These are phyloP conservation scores for Nigrospora sphaerica DNA, from an alignment of 2,329 filamentous ascomycete species.

Conservation along the genomic window DNA sequence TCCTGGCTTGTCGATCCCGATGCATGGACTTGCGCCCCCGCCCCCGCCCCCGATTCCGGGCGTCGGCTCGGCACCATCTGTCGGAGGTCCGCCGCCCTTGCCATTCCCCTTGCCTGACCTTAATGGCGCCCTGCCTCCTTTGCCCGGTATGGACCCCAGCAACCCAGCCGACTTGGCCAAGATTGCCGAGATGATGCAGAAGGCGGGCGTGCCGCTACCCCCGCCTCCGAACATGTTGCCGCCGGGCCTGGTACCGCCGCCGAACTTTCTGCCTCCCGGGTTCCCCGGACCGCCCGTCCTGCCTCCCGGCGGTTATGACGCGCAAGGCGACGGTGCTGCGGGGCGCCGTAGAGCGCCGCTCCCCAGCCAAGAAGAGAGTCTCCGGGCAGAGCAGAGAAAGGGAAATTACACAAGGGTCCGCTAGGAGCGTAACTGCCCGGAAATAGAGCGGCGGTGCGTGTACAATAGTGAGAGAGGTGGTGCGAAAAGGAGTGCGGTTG, in stretches of 20 bases:
- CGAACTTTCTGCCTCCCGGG: conserved; percentile 35
- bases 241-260: conserved; percentile 38
- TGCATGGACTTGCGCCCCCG: conserved; percentile 25
- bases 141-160: conserved; percentile 47
- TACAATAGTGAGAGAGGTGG: not conserved
- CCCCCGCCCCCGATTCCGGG: conserved; percentile 22
- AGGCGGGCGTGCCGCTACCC: conserved; percentile 55
- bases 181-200: conserved; percentile 58
- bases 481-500: not conserved
- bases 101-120: conserved; percentile 42
- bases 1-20: conserved; percentile 36
- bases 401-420: conserved; percentile 52
- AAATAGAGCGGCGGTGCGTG: not conserved
- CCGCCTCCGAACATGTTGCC: conserved; percentile 44
- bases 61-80: conserved; percentile 15
- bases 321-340: conserved; percentile 9
- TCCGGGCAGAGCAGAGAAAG: conserved; percentile 67
- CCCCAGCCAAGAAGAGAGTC: conserved; percentile 76
- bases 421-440: conserved; percentile 16
- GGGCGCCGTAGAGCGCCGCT: conserved; percentile 56
- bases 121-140: conserved; percentile 36
- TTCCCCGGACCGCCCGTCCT: conserved; percentile 31
- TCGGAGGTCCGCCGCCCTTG: conserved; percentile 28
- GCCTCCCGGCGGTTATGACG: conserved; percentile 14
- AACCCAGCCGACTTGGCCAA: conserved; percentile 56